phyloP scores from a whole-genome alignment of 202 grass and related monocot species.

The Schoenoplectus tabernaemontani region DNA sequence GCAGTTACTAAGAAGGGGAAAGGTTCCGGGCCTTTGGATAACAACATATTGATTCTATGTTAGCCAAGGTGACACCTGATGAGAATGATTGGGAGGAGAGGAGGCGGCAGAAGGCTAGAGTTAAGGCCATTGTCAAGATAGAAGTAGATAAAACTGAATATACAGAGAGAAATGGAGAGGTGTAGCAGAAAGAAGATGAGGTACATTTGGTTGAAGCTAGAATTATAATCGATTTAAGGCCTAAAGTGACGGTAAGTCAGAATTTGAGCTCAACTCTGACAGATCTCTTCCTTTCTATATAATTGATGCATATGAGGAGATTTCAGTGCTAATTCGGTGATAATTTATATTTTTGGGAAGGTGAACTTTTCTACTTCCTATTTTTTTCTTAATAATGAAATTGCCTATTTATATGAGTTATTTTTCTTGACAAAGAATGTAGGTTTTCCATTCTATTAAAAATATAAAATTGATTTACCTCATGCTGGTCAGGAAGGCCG shows the following conservation, averaged over 20 bases:
- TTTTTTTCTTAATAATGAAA: background rate
- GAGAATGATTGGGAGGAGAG: constrained; percentile 70
- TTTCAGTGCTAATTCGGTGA: constrained; percentile 77
- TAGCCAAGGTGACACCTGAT: constrained; percentile 68
- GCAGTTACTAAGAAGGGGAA: constrained; percentile 55
- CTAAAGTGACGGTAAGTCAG: constrained; percentile 48
- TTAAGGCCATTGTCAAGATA: constrained; percentile 55
- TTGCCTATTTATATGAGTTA: no score
- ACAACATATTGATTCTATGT: constrained; percentile 72
- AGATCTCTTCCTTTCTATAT: constrained; percentile 81
- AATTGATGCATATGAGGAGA: constrained; percentile 86
- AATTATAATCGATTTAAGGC: constrained; percentile 28
- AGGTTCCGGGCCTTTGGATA: constrained; percentile 33
- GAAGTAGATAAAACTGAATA: no score
- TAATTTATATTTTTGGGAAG: constrained; percentile 90
- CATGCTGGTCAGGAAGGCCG: no score
- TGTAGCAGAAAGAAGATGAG: constrained; percentile 56
- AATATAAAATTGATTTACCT: no score
- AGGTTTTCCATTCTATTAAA: no score
- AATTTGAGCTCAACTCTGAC: constrained; percentile 61
- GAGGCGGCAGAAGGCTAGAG: constrained; percentile 39
- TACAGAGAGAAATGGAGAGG: constrained; percentile 36
- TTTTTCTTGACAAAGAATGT: no score
- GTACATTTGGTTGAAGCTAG: constrained; percentile 26
- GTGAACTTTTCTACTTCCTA: constrained; percentile 25